Evolutionary conservation across 192 early-diverging fungal genomes (phyloP).

Genomic region (Linnemannia hyalina): DNA sequence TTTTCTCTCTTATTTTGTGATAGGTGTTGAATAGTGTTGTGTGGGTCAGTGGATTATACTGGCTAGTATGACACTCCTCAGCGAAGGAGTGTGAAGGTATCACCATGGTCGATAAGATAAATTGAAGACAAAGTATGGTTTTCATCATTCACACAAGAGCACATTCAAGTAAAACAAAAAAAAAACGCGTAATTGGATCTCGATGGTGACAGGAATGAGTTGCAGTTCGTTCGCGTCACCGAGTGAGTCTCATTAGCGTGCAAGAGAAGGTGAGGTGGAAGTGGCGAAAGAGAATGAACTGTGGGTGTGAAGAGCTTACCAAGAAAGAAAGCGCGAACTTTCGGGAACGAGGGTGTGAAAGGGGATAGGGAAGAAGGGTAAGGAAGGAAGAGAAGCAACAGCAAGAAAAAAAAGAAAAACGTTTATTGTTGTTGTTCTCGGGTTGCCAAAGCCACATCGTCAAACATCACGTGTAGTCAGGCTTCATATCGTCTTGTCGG

Average conservation of each 20-base stretch:
- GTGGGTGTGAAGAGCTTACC: background rate
- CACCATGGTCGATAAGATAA: constrained; percentile 60
- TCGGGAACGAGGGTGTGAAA: background rate
- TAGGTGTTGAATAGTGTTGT: background rate
- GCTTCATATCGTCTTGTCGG: no score
- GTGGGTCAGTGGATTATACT: constrained; percentile 60
- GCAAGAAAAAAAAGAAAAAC: background rate
- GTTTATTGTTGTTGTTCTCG: background rate
- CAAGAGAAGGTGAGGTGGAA: background rate
- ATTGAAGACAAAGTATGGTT: constrained; percentile 53
- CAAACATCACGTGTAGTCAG: background rate
- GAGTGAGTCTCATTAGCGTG: background rate
- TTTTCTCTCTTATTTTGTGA: background rate
- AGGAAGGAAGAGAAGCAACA: background rate
- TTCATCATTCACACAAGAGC: constrained; percentile 54
- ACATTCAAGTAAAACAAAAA: background rate
- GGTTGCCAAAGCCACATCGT: background rate
- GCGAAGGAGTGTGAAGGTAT: constrained; percentile 57
- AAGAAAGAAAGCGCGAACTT: background rate
- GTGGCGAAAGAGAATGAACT: background rate
- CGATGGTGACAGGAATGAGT: background rate
- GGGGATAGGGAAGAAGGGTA: background rate
- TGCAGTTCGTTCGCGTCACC: background rate
- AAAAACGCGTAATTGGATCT: background rate
- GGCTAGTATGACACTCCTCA: constrained; percentile 61